phyloP scores from a whole-genome alignment of 306 rosid species.

The Castanospermum australe region DNA sequence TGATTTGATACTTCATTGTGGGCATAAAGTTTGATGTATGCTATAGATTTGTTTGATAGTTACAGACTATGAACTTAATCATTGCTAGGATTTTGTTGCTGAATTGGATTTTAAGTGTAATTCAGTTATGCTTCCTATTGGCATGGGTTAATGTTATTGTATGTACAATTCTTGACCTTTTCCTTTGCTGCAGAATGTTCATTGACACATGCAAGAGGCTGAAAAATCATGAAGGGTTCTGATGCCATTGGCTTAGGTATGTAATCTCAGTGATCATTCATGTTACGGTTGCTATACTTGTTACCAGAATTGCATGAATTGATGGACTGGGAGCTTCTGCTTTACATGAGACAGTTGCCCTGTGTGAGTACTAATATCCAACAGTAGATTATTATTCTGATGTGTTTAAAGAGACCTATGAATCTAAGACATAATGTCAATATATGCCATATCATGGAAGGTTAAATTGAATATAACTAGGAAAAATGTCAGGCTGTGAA shows the following conservation, averaged over 20 bases:
- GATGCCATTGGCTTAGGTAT: slow-evolving; percentile 60
- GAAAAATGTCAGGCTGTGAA: background rate
- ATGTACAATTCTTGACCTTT: slow-evolving; percentile 18
- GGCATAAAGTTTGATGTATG: background rate
- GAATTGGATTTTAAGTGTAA: background rate
- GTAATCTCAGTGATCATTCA: slow-evolving; percentile 18
- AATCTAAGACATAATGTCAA: background rate
- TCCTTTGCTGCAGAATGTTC: slow-evolving; percentile 50
- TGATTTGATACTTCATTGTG: background rate
- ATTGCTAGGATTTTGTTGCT: background rate
- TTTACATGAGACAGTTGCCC: background rate
- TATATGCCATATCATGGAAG: background rate
- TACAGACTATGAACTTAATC: background rate
- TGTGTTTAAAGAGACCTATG: background rate
- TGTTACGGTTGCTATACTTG: background rate
- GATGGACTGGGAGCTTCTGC: background rate
- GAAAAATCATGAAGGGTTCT: slow-evolving; percentile 52
- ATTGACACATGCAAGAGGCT: slow-evolving; percentile 46
- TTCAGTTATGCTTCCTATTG: background rate
- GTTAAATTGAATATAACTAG: background rate
- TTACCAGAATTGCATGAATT: background rate
- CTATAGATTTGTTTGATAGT: background rate
- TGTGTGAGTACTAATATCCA: background rate
- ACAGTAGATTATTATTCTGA: slow-evolving; percentile 2
- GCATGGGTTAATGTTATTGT: background rate